Base-by-base conservation (phyloP, 768 basidiomycete genomes). In the Tubosaeta brunneosetosa region DNA sequence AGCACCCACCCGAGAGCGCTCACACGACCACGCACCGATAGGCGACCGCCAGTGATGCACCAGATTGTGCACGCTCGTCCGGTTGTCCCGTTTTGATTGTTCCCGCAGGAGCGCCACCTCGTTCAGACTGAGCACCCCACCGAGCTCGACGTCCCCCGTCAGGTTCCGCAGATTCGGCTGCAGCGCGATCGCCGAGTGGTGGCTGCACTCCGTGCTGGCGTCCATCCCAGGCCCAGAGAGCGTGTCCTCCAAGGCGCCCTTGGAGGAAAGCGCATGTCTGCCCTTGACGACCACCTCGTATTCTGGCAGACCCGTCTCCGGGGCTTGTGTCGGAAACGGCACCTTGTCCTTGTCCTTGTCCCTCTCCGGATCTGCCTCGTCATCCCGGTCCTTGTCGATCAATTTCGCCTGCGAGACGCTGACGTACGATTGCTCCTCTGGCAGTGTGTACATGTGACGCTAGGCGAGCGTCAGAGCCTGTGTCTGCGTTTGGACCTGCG, bases 1-100 rank as follows among this genome's bases (percentile, higher is more conserved):
- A 44, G n/a, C n/a, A 31, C 27, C 25, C 27, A 31, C 25, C 16
- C 9, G 16, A 37, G n/a, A 17, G 0, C 4, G 2, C 9, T 16
- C 4, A 16, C 22, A 43, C 16, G n/a, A n/a, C 5, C 25, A 69
- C 74, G 42, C 50, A 88, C 86, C 82, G 48, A 88, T 83, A 1
- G 86, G 86, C 22, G 84, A 86, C 41, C 77, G 84, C 71, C 81
- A 88, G 56, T 81, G 79, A 56, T 81, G 74, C 45, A 87, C 75
- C 68, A 85, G 67, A 49, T 66, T 49, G n/a, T n/a, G 34, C 44
- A 49, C 76, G 52, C 68, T 67, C 26, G 56, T 48, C 41, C 69
- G 43, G n/a, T 44, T 29, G 16, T 7, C 68, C 27, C 58, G 48
- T 37, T 13, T 52, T 51, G 70, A 47, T 56, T 75, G 76, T 48